Evolutionary conservation across 2,329 filamentous ascomycete genomes (phyloP), one percentile per base, ranked within the genome.

Genomic region (Cladosporium velox): DNA sequence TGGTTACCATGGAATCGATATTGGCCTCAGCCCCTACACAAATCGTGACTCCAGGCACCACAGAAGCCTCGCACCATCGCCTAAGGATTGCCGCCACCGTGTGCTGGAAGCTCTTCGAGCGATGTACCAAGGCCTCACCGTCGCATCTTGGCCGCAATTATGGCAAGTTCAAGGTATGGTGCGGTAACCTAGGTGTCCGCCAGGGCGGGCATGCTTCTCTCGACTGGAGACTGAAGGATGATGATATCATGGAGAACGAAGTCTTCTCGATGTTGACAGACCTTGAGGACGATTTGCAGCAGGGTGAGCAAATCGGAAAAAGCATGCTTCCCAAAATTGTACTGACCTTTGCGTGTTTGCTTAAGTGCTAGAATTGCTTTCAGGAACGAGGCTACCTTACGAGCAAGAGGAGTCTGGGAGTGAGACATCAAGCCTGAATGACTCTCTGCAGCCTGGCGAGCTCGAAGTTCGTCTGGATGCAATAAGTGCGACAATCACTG

Each of bases 151-250:
- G 38, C 38, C 38, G 38, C 38, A n/a, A 41, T 8, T 18, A 41
- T 41, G 38, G 38, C 38, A 41, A 41, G 15, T 62, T 62, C 44
- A 52, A 54, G 21, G 18, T 54, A 11, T 63, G 60, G 60, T 35
- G 60, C 30, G 60, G 60, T 6, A 63, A 63, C 28, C 21, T 63
- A 1, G 60, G 60, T 15, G 47, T 34, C 5, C 30, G n/a, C 15
- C 60, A 63, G 14, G 30, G n/a, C n/a, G 60, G 60, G 21, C 60
- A 63, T 30, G 44, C 60, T 26, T 63, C 60, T 14, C 60, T 63
- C 10, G 60, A 63, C 47, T 63, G 60, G 60, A 28, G 60, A 26
- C 30, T 63, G 24, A 18, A 32, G 7, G 60, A 54, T n/a, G 30
- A n/a, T 26, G 28, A 35, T 2, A 35, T 11, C 14, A 30, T 54